These are phyloP conservation scores for Aspergillus homomorphus DNA, from an alignment of 495 filamentous ascomycete genomes.

Conservation along the genomic window DNA sequence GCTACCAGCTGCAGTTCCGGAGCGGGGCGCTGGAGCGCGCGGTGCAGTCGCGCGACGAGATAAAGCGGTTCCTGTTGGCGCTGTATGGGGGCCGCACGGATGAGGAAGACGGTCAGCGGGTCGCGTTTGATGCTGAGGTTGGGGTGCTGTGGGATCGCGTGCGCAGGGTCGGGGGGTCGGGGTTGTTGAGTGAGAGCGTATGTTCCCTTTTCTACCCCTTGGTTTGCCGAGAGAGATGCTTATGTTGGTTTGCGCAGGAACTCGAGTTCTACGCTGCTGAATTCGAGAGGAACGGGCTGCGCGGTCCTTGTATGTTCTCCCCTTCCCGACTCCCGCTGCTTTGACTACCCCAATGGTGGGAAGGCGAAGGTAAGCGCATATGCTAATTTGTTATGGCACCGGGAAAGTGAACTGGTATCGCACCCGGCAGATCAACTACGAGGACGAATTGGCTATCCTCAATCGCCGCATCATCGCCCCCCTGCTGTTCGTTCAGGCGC, in stretches of 20 bases:
- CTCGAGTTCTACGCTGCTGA: constrained; percentile 72
- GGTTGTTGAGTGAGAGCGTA: constrained; percentile 59
- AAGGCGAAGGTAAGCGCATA: too few relatives aligned
- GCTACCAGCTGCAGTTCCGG: constrained; percentile 77
- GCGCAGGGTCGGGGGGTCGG: constrained; percentile 41
- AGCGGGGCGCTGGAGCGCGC: constrained; percentile 61
- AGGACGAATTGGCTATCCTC: constrained; percentile 63
- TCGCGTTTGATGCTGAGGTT: constrained; percentile 48
- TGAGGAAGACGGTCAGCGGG: constrained; percentile 38
- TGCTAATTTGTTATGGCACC: background rate
- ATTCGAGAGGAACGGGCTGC: constrained; percentile 67
- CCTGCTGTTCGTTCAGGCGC: constrained; percentile 69
- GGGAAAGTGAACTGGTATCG: constrained; percentile 76
- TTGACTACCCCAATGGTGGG: too few relatives aligned
- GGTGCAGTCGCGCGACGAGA: constrained; percentile 52
- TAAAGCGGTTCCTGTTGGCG: constrained; percentile 64
- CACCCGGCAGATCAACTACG: constrained; percentile 63
- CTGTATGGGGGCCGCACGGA: constrained; percentile 63
- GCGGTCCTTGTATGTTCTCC: constrained; percentile 61
- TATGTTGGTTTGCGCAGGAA: constrained; percentile 43
- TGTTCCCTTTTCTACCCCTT: constrained; percentile 16
- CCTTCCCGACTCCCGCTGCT: too few relatives aligned
- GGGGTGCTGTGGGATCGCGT: constrained; percentile 60
- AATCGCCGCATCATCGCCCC: constrained; percentile 59
- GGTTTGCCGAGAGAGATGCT: background rate